Conservation (phyloP, 2,329 filamentous ascomycete species). For the Paraphoma sp. region DNA sequence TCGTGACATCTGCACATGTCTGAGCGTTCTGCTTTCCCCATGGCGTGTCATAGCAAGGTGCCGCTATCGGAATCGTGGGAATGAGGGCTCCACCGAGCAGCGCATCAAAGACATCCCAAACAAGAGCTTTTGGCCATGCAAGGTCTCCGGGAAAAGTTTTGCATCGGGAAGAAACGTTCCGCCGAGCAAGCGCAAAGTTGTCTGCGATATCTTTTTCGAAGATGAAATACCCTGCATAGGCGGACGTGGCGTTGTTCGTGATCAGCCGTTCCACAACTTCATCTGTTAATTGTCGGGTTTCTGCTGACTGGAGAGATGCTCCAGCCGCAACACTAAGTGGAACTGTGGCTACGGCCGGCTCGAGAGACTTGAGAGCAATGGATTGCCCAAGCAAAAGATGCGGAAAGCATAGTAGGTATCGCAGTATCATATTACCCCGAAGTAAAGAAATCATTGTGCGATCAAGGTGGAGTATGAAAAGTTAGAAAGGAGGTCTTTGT, state of each 20-base stretch:
- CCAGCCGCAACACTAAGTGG: not conserved
- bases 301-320: not conserved
- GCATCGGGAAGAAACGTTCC: slow-evolving; percentile 7
- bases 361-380: not conserved
- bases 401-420: not conserved
- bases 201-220: not conserved
- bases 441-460: no score
- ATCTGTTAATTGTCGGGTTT: not conserved
- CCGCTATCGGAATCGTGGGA: slow-evolving; percentile 20
- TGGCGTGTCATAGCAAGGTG: slow-evolving; percentile 23
- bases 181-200: not conserved
- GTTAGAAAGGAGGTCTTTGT: no score
- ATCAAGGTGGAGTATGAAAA: no score
- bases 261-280: not conserved
- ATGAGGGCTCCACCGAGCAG: slow-evolving; percentile 21
- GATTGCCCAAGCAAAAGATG: not conserved
- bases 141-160: slow-evolving; percentile 24
- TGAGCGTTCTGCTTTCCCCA: slow-evolving; percentile 12
- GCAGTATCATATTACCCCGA: no score
- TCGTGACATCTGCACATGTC: slow-evolving; percentile 12
- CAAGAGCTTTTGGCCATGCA: slow-evolving; percentile 12
- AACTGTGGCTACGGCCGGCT: not conserved
- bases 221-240: not conserved
- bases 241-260: not conserved
- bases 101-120: slow-evolving; percentile 21